Evolutionary conservation across 2,329 filamentous ascomycete genomes (phyloP).

Genomic region (Ophiostoma montium): DNA sequence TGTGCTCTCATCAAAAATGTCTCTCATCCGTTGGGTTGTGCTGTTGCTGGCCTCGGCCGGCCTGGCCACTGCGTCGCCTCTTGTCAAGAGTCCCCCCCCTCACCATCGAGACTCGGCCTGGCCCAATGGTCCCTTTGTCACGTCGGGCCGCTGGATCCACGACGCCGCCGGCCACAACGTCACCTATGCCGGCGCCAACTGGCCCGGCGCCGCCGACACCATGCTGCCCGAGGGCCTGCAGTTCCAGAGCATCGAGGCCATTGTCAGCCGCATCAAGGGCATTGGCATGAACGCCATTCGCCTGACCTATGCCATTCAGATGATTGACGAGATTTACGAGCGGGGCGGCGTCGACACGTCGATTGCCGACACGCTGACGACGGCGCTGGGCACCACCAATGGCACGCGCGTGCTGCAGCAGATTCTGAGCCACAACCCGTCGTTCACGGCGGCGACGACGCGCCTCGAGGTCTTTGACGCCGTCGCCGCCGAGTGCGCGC

Average conservation of each 20-base stretch:
- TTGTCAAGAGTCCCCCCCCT: too few relatives aligned
- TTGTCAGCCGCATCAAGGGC: conserved; percentile 42
- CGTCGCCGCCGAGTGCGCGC: conserved; percentile 41
- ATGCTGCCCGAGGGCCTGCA: conserved; percentile 53
- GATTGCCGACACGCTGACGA: conserved; percentile 19
- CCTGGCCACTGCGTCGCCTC: neutral
- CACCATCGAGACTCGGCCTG: conserved; percentile 16
- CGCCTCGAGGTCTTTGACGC: conserved; percentile 46
- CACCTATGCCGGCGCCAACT: conserved; percentile 43
- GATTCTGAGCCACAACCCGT: conserved; percentile 42
- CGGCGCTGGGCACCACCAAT: conserved; percentile 36
- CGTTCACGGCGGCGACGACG: conserved; percentile 39
- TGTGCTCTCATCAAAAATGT: neutral
- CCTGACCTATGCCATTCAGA: conserved; percentile 48
- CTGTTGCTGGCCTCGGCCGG: neutral
- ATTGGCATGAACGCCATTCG: conserved; percentile 50
- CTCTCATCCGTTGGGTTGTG: neutral
- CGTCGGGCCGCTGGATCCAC: conserved; percentile 28
- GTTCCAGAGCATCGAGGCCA: conserved; percentile 40
- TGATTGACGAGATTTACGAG: conserved; percentile 44
- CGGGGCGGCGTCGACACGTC: conserved; percentile 33
- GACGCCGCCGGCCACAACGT: conserved; percentile 29
- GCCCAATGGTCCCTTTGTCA: conserved; percentile 29
- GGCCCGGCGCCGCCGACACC: conserved; percentile 46
- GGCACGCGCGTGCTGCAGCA: conserved; percentile 35